phyloP scores from a whole-genome alignment of 2,329 filamentous ascomycete genomes.

The Trichoderma asperellum region DNA sequence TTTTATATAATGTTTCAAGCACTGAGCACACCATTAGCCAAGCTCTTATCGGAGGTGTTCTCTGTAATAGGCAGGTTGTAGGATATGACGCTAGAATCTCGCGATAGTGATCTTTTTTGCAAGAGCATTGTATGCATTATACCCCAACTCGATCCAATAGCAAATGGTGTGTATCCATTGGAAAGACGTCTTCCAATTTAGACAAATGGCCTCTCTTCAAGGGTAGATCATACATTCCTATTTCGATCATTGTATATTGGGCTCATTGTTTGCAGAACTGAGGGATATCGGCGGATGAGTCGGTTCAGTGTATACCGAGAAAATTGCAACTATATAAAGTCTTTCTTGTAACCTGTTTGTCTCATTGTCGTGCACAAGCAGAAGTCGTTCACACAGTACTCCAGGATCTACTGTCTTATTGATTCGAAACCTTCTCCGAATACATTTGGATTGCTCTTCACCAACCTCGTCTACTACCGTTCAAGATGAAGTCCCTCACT shows the following conservation, averaged over 20 bases:
- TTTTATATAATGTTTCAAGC: not conserved
- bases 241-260: slow-evolving; percentile 7
- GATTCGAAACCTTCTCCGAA: not conserved
- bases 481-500: slow-evolving; percentile 14
- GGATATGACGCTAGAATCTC: not conserved
- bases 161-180: not conserved
- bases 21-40: not conserved
- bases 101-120: not conserved
- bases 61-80: slow-evolving; percentile 20
- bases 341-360: not conserved
- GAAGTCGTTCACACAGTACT: not conserved
- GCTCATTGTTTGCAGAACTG: not conserved
- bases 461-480: not conserved
- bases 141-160: not conserved
- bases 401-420: not conserved
- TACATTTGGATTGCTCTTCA: not conserved
- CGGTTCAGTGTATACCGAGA: not conserved
- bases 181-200: not conserved
- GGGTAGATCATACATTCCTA: slow-evolving; percentile 14
- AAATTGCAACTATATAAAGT: slow-evolving; percentile 13
- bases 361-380: not conserved
- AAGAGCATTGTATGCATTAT: not conserved
- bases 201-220: not conserved
- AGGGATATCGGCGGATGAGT: not conserved
- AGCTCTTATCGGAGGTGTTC: not conserved